Base-by-base conservation (phyloP, 2,329 filamentous ascomycete species). In the Trichoderma sp. region DNA sequence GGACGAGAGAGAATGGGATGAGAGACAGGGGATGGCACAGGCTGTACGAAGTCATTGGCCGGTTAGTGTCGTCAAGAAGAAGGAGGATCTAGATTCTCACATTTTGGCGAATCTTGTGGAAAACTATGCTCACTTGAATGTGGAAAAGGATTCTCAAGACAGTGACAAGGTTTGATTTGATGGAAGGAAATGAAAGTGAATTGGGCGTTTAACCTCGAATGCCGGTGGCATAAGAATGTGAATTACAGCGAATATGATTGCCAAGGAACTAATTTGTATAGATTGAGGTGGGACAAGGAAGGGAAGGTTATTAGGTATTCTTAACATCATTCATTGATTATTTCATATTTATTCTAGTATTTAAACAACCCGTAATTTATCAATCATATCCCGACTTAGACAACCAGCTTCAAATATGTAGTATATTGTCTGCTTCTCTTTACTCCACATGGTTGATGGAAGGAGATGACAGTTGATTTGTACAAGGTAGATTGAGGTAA, bases 1-100 rank as follows among this genome's bases (percentile, higher is more conserved):
- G 2, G 70, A 75, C 13, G 71, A 73, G 3, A 72, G 69, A 0
- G 73, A 73, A 39, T 59, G 69, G 13, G 70, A 76, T 0, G 69
- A 58, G 10, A 74, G 72, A 0, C 65, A 60, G 18, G 59, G 70
- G 0, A 70, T 76, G 70, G 66, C 68, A 28, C 74, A 77, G n/a
- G 70, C 71, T 14, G 72, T 78, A 24, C 56, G 72, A 43, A 79
- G 76, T 18, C 68, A 75, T 56, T 79, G 76, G 76, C 77, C 77
- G 3, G 76, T 79, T 18, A 75, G 71, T 28, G 71, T 77, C 0
- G 73, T 76, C 1, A 75, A 72, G 54, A 76, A 73, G 30, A 71
- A 70, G 30, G 72, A 77, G 24, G 75, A 79, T n/a, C 2, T 73
- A 11, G 71, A 76, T 7, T 66, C 68, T 0, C 70, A 74, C 0